Conservation (phyloP, 2,329 filamentous ascomycete species). For the Ploettnerulaceae sp. region DNA sequence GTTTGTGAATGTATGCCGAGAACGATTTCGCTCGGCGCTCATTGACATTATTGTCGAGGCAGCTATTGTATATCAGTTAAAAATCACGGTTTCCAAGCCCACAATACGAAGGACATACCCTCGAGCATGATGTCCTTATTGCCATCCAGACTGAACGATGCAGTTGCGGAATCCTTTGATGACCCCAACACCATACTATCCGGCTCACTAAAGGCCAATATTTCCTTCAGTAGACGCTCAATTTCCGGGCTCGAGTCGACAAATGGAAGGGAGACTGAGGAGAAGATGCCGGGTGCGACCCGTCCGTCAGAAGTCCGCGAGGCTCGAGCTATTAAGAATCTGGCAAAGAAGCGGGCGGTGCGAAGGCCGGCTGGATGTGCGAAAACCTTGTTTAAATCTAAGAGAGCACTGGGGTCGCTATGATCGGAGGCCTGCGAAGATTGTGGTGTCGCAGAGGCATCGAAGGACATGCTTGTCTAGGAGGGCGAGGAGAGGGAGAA, state of each 20-base stretch:
- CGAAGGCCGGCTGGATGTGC: constrained; percentile 18
- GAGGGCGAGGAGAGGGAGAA: neutral
- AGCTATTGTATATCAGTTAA: neutral
- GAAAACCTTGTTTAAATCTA: constrained; percentile 17
- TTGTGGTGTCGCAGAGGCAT: constrained; percentile 5
- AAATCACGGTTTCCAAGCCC: neutral
- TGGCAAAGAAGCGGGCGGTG: constrained; percentile 16
- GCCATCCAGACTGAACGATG: neutral
- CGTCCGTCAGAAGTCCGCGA: neutral
- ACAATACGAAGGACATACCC: neutral
- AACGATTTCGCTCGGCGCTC: too few species aligned
- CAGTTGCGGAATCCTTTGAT: neutral
- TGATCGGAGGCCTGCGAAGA: constrained; percentile 4
- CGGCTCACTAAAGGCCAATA: constrained; percentile 18
- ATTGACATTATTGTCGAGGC: neutral
- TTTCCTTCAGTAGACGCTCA: constrained; percentile 10
- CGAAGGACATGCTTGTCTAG: constrained; percentile 13
- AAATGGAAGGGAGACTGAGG: neutral
- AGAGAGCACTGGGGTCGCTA: constrained; percentile 1
- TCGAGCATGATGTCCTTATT: neutral
- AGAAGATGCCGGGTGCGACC: constrained; percentile 1
- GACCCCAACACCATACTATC: neutral
- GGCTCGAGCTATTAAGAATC: constrained; percentile 3
- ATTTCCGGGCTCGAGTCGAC: constrained; percentile 14
- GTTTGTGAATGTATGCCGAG: neutral